Conservation (phyloP, 2,329 filamentous ascomycete species). For the Paecilomyces niveus region DNA sequence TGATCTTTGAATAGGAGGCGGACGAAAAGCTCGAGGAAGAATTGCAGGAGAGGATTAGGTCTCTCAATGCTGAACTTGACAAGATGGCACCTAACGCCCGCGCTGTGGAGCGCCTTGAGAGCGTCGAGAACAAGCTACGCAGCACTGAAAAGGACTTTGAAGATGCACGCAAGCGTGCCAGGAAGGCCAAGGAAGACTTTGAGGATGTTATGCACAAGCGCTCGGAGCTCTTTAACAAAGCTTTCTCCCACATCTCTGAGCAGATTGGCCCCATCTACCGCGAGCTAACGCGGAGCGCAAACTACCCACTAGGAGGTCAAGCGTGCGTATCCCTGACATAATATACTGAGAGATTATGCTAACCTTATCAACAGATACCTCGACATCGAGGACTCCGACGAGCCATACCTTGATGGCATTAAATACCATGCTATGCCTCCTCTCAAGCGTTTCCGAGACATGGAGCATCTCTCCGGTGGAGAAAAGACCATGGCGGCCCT, state of each 20-base stretch:
- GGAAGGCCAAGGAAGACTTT: slow-evolving; percentile 73
- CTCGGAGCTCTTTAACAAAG: slow-evolving; percentile 88
- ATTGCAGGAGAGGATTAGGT: slow-evolving; percentile 69
- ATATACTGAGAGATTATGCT: background rate
- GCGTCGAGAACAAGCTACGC: slow-evolving; percentile 73
- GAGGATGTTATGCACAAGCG: slow-evolving; percentile 73
- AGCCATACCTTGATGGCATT: slow-evolving; percentile 90
- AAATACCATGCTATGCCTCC: slow-evolving; percentile 99
- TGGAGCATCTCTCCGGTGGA: slow-evolving; percentile 95
- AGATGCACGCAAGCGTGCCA: slow-evolving; percentile 67
- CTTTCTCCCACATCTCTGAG: slow-evolving; percentile 89
- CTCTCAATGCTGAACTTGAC: slow-evolving; percentile 71
- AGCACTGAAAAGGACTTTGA: slow-evolving; percentile 86
- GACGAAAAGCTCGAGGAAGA: slow-evolving; percentile 65
- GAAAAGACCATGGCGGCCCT: slow-evolving; percentile 99
- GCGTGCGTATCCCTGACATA: slow-evolving; percentile 37
- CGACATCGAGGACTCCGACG: slow-evolving; percentile 92
- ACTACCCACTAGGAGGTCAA: slow-evolving; percentile 87
- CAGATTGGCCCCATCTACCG: slow-evolving; percentile 93
- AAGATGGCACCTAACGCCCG: slow-evolving; percentile 97
- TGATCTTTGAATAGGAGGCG: slow-evolving; percentile 48
- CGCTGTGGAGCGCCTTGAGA: slow-evolving; percentile 82
- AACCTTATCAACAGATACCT: slow-evolving; percentile 53
- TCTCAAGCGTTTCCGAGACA: slow-evolving; percentile 95
- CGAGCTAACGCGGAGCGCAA: slow-evolving; percentile 80